Conservation (phyloP, 345 rosid genomes). For the Moricandia moricandioides region DNA sequence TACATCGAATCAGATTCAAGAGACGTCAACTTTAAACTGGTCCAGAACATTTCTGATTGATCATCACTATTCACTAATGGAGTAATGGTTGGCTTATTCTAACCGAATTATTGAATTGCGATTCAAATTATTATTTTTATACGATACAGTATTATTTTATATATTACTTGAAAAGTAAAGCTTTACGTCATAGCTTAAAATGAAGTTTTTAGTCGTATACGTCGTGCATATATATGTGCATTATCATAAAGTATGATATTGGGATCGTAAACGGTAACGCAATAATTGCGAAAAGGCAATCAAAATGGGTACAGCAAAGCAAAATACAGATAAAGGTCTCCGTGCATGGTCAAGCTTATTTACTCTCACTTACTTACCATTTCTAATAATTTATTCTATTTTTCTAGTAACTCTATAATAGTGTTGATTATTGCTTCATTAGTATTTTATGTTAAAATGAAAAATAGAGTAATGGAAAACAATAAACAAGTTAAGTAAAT, state of each 20-base stretch:
- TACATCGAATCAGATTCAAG: not conserved
- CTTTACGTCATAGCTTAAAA: slow-evolving; percentile 18
- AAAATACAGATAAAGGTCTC: slow-evolving; percentile 8
- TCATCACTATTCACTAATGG: not conserved
- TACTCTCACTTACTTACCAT: slow-evolving; percentile 17
- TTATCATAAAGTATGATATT: slow-evolving; percentile 3
- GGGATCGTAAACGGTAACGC: slow-evolving; percentile 33
- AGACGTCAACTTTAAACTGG: not conserved
- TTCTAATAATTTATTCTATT: too few species aligned
- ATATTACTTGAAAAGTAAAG: not conserved
- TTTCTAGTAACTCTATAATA: too few species aligned
- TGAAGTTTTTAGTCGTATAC: slow-evolving; percentile 17
- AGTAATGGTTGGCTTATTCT: not conserved
- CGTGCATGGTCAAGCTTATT: slow-evolving; percentile 3
- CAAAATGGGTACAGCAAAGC: slow-evolving; percentile 30
- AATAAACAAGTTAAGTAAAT: too few species aligned
- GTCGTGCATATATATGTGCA: not conserved
- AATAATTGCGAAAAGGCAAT: slow-evolving; percentile 31
- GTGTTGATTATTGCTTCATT: too few species aligned
- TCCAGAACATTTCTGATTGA: not conserved
- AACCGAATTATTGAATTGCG: not conserved
- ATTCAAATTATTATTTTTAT: not conserved
- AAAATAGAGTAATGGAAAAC: too few species aligned
- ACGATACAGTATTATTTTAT: not conserved
- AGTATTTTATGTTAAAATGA: too few species aligned